phyloP scores from a whole-genome alignment of 805 yeast genomes.

The Suhomyces pyralidae region DNA sequence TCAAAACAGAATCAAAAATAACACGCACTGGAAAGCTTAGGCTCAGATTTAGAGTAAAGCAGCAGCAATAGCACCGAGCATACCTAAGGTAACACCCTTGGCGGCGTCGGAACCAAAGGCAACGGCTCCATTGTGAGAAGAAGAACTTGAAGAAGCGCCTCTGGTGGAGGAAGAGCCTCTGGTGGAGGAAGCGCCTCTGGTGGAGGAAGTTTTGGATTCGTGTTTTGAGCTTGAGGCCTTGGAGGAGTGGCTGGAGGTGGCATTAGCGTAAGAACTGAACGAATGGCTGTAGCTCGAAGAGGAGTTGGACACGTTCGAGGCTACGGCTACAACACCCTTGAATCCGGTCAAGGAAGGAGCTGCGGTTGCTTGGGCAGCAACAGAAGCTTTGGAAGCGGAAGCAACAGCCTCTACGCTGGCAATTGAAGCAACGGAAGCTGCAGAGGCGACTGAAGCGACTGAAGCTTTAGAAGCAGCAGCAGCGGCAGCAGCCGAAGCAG shows the following conservation, averaged over 20 bases:
- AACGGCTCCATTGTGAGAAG: conserved; percentile 28
- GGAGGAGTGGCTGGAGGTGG: conserved; percentile 2
- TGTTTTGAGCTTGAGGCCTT: conserved; percentile 10
- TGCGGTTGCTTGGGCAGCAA: conserved; percentile 8
- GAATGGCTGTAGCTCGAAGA: conserved; percentile 21
- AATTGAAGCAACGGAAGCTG: conserved; percentile 14
- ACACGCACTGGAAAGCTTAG: neutral
- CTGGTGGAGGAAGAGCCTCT: conserved; percentile 23
- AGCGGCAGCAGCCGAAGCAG: conserved; percentile 14
- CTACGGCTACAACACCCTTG: conserved; percentile 39
- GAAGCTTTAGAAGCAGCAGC: conserved; percentile 16
- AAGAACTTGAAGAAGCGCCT: conserved; percentile 31
- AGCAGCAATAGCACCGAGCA: conserved; percentile 33
- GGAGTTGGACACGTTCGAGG: conserved; percentile 32
- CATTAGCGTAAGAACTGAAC: conserved; percentile 13
- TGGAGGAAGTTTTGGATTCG: conserved; percentile 13
- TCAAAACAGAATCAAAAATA: neutral
- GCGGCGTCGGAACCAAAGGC: conserved; percentile 27
- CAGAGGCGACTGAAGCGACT: conserved; percentile 18
- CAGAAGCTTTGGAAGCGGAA: conserved; percentile 7
- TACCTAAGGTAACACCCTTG: conserved; percentile 15
- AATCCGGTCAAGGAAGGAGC: conserved; percentile 19
- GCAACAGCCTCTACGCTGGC: conserved; percentile 22
- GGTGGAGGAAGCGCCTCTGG: conserved; percentile 17
- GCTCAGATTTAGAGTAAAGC: conserved; percentile 21